phyloP scores from a whole-genome alignment of 441 rosid genomes.

The Gossypium laxum region DNA sequence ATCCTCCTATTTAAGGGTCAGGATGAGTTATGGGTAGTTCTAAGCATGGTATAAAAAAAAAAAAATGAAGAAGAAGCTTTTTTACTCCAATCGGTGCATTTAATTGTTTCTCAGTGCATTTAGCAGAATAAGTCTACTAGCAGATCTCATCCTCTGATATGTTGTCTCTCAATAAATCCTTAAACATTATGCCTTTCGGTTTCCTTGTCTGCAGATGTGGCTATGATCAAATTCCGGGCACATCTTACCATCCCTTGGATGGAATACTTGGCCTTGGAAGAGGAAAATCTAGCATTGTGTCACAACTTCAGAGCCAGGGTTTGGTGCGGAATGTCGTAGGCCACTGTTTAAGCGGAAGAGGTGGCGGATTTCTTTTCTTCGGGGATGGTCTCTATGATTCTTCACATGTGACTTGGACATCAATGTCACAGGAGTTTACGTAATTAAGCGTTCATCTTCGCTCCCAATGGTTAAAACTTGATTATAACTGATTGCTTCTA shows the following conservation, averaged over 20 bases:
- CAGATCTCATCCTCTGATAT: not conserved
- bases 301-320: conserved; percentile 69
- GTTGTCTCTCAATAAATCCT: not conserved
- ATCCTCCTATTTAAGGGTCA: no score
- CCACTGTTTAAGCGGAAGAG: conserved; percentile 69
- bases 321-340: conserved; percentile 61
- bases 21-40: no score
- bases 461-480: not conserved
- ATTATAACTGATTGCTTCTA: not conserved
- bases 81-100: not conserved
- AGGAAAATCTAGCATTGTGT: conserved; percentile 62
- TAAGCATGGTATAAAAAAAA: no score
- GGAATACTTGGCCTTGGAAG: conserved; percentile 92
- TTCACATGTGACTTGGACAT: conserved; percentile 53
- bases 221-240: conserved; percentile 64
- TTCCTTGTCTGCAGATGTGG: conserved; percentile 51
- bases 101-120: not conserved
- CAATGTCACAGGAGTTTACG: conserved; percentile 57
- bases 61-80: not conserved
- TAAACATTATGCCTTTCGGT: not conserved
- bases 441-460: conserved; percentile 23
- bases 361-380: conserved; percentile 86
- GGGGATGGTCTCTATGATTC: conserved; percentile 65
- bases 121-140: not conserved
- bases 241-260: conserved; percentile 15